Evolutionary conservation across 306 rosid genomes (phyloP).

Genomic region (Carpinus viminea): DNA sequence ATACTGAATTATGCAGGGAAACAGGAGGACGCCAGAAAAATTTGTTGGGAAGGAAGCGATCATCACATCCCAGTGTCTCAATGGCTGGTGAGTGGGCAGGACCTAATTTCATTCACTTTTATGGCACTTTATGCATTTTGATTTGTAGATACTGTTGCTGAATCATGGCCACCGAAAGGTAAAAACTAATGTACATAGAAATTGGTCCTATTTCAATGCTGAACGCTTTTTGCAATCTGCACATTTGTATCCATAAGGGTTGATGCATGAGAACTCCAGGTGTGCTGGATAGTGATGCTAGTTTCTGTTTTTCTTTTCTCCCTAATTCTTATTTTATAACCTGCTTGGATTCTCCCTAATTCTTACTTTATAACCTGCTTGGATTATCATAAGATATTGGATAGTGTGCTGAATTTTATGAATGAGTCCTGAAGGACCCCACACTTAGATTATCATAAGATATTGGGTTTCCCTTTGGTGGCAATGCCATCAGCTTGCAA

Average conservation of each 20-base stretch:
- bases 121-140: not conserved
- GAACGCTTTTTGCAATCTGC: not conserved
- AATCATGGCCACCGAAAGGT: not conserved
- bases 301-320: not conserved
- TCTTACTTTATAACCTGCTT: not conserved
- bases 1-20: conserved; percentile 70
- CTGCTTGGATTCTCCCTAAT: not conserved
- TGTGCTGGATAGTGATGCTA: too few relatives aligned
- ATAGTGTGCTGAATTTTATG: too few relatives aligned
- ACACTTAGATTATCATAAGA: not conserved
- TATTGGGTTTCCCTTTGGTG: not conserved
- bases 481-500: not conserved
- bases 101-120: conserved; percentile 29
- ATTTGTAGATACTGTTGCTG: conserved; percentile 1
- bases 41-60: conserved; percentile 99
- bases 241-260: not conserved
- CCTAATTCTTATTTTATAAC: not conserved
- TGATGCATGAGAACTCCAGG: too few relatives aligned
- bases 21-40: conserved; percentile 93
- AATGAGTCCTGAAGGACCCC: too few relatives aligned
- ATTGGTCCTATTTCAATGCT: not conserved
- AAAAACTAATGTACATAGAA: not conserved
- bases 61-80: conserved; percentile 97
- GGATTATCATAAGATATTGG: too few relatives aligned
- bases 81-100: conserved; percentile 85